Base-by-base conservation (phyloP, 1,284 basidiomycete species). In the Ceratobasidium sp. region DNA sequence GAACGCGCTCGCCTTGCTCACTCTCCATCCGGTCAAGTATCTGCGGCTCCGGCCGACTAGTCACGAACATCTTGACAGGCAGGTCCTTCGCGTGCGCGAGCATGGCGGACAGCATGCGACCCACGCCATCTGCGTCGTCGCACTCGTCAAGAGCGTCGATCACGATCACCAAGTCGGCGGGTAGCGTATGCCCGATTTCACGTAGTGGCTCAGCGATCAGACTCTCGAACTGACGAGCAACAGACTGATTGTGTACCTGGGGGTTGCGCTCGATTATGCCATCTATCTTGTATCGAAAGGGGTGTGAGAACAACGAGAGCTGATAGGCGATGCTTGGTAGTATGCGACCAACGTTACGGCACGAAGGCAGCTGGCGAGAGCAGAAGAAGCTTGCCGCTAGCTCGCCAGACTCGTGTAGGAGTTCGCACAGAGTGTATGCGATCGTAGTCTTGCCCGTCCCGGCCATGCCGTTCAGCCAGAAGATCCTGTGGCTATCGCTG, bases 381-480 rank as follows among this genome's bases (percentile, higher is more conserved):
- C 46, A 48, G 46, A 48, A 48, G 46, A 48, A 48, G 46, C 46
- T 48, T 48, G 46, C 46, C 46, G 46, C 46, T 17, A 48, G 17
- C 12, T 17, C 10, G 46, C 17, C 46, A 12, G 46, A 10, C 17
- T 48, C 12, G 10, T 48, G 12, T 12, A 48, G 46, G 10, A 10
- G 46, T 17, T 48, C 46, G 46, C 46, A 48, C 46, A 48, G 46
- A 17, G 12, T 48, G 46, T 48, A 48, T 9, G 46, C 46, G 46
- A 48, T 48, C 17, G 46, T 48, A 10, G 46, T 48, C 17, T 48
- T 48, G 10, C 46, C 46, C 7, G 46, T 48, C 12, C 46, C 46
- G 46, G 46, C 46, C 56, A 57, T 57, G 56, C 56, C 56, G 56
- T 57, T 57, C 56, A 57, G 56, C 56, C 56, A 57, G 56, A 17